Evolutionary conservation across 768 basidiomycete genomes (phyloP), one percentile per base, ranked within the genome.

Genomic region (Pleurotus tuber-regium): DNA sequence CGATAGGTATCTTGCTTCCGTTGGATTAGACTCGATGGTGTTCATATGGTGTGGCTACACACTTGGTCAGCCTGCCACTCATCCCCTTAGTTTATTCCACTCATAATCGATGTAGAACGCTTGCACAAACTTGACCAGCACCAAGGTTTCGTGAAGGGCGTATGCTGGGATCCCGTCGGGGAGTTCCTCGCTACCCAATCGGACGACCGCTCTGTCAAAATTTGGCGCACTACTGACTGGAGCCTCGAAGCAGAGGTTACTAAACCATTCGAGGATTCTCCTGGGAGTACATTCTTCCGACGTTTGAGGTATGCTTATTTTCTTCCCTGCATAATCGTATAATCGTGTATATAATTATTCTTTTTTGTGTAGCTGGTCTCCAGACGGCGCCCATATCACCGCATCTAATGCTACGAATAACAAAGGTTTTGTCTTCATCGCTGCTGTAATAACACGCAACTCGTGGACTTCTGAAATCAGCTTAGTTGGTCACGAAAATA

Each of bases 111-210:
- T 36, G 5, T 25, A 97, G 95, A 95, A 59, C 86, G 89, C 10
- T 65, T 98, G 51, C 76, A 80, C 31, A 91, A 87, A 66, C 79
- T 99, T 4, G 89, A 91, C 53, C 83, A 83, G 52, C 97, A 98
- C 63, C 86, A 92, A 61, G 96, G 94, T 2, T 98, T 98, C 66
- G 95, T 99, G 60, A 98, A 99, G 69, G 97, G 97, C 53, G 92
- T 99, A 43, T 95, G 92, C 63, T 99, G 96, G 86, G 97, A 99
- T 70, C 97, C 97, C 3, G 96, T 95, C 2, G 97, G 97, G 40
- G 90, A 98, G 69, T 98, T 87, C 63, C 83, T 99, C 55, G 96
- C 97, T n/a, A 98, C 96, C 35, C 84, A 96, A 70, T 95, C 94
- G 21, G 96, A 98, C 68, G 97, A 99, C 69, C 84, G 90, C 64